Percentiles rank a stretch among this genome's conserved stretches.
Conservation (phyloP, 805 yeast species). For the Cyberlindnera maritima region DNA sequence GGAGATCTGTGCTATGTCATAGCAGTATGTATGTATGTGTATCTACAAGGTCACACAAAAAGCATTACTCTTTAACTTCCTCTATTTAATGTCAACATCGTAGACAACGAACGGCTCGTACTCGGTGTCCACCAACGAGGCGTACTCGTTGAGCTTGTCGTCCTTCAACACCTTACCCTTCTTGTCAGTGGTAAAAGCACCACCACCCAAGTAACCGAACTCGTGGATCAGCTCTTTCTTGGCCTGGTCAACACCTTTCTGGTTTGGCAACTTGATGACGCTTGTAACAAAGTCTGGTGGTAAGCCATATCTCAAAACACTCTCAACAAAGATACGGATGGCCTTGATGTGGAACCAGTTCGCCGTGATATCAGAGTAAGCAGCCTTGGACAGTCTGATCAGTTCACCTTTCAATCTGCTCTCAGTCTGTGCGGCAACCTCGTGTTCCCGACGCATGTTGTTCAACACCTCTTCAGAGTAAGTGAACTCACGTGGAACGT, state of each 20-base stretch:
- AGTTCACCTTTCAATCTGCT: slow-evolving; percentile 71
- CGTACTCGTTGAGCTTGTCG: slow-evolving; percentile 74
- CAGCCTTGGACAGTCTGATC: slow-evolving; percentile 78
- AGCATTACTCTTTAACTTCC: too few species aligned
- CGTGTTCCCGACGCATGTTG: slow-evolving; percentile 74
- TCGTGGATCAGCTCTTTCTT: slow-evolving; percentile 68
- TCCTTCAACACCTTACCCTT: slow-evolving; percentile 66
- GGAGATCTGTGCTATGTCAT: too few species aligned
- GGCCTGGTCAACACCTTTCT: slow-evolving; percentile 47
- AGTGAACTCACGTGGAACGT: slow-evolving; percentile 89
- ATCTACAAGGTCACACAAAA: too few species aligned
- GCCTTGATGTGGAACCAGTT: slow-evolving; percentile 91
- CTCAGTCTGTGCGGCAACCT: slow-evolving; percentile 72
- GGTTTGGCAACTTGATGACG: slow-evolving; percentile 43
- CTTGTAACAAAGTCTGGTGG: slow-evolving; percentile 83
- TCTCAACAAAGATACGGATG: slow-evolving; percentile 85
- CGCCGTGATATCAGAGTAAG: slow-evolving; percentile 82
- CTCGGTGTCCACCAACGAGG: slow-evolving; percentile 89
- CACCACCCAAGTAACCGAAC: slow-evolving; percentile 90
- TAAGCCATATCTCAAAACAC: slow-evolving; percentile 91
- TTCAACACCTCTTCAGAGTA: slow-evolving; percentile 77
- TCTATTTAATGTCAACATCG: slow-evolving; percentile 42
- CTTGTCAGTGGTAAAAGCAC: slow-evolving; percentile 70
- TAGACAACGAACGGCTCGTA: slow-evolving; percentile 95
- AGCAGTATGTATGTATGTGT: too few species aligned